Evolutionary conservation across 2,329 filamentous ascomycete genomes (phyloP), one percentile per base, ranked within the genome.

Genomic region (Aspergillus calidoustus): DNA sequence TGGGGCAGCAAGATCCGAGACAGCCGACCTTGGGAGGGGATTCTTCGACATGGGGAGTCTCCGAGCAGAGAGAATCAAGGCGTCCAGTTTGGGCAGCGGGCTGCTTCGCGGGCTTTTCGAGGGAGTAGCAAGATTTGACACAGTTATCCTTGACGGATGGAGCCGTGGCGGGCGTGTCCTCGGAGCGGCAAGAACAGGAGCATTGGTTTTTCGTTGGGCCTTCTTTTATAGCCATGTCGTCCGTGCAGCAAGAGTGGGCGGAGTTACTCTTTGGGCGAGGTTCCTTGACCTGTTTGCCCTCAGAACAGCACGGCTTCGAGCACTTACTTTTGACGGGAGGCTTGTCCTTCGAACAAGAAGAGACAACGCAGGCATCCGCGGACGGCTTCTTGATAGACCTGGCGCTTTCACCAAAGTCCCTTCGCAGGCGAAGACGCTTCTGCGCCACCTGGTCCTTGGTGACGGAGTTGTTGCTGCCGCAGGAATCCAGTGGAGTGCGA

Each of bases 301-400:
- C 44, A 47, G 44, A 47, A n/a, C 44, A 47, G n/a, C 44, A 47
- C 44, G n/a, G 44, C 44, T 47, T 47, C 44, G 22, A 47, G n/a
- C 44, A 47, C 44, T 22, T 47, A 23, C 44, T 23, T 47, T 47
- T 47, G 44, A 47, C 44, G 22, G 44, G 44, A n/a, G 44, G 44
- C 3, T 48, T n/a, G n/a, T n/a, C n/a, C n/a, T n/a, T n/a, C n/a
- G n/a, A n/a, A n/a, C n/a, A n/a, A n/a, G n/a, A n/a, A 25, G 23
- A 49, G 25, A 25, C 47, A 49, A 25, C 47, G 15, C 19, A 30
- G 47, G 47, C 25, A 49, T 22, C 47, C 19, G 8, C 19, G 19
- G 2, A 25, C 47, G 28, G 25, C 25, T 22, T 23, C 19, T 28
- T 34, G 31, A 34, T 34, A 34, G 31, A 34, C 31, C 31, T 34